phyloP scores from a whole-genome alignment of 2,329 filamentous ascomycete species.

The Elsinoe fawcettii region DNA sequence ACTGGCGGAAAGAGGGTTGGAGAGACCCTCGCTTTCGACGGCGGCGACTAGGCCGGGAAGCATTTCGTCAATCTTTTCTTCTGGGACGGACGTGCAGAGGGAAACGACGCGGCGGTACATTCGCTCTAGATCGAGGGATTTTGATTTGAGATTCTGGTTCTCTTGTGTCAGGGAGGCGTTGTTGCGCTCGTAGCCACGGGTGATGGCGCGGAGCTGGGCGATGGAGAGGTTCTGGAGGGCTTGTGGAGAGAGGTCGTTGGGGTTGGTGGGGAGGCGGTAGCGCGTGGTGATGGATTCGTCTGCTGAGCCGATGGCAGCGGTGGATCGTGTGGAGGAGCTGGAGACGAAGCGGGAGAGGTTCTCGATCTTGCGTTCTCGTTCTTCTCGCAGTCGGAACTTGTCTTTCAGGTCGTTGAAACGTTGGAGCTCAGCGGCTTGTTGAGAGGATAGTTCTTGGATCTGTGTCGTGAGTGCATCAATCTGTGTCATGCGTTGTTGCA shows the following conservation, averaged over 20 bases:
- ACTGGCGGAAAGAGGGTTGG: background rate
- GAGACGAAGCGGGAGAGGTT: slow-evolving; percentile 66
- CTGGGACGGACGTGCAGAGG: slow-evolving; percentile 72
- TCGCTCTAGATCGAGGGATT: slow-evolving; percentile 74
- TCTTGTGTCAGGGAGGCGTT: slow-evolving; percentile 60
- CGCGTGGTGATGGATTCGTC: background rate
- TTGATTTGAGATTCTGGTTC: slow-evolving; percentile 63
- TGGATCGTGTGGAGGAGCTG: background rate
- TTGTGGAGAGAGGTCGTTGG: background rate
- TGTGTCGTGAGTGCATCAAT: slow-evolving; percentile 75
- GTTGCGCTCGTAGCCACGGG: slow-evolving; percentile 62
- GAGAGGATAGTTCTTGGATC: slow-evolving; percentile 70
- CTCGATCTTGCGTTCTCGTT: slow-evolving; percentile 59
- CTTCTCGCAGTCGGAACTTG: slow-evolving; percentile 56
- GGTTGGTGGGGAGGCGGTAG: background rate
- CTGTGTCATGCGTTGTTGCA: slow-evolving; percentile 73
- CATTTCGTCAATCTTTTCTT: slow-evolving; percentile 70
- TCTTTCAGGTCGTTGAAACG: slow-evolving; percentile 63
- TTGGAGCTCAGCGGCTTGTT: slow-evolving; percentile 69
- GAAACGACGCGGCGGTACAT: slow-evolving; percentile 85
- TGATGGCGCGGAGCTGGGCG: slow-evolving; percentile 51
- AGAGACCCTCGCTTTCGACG: slow-evolving; percentile 71
- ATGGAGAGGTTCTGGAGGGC: slow-evolving; percentile 2
- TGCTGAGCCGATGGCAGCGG: background rate
- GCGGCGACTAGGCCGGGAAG: slow-evolving; percentile 75